These are phyloP conservation scores for Aspergillus costaricaensis DNA, from an alignment of 2,329 filamentous ascomycete genomes.

Conservation along the genomic window DNA sequence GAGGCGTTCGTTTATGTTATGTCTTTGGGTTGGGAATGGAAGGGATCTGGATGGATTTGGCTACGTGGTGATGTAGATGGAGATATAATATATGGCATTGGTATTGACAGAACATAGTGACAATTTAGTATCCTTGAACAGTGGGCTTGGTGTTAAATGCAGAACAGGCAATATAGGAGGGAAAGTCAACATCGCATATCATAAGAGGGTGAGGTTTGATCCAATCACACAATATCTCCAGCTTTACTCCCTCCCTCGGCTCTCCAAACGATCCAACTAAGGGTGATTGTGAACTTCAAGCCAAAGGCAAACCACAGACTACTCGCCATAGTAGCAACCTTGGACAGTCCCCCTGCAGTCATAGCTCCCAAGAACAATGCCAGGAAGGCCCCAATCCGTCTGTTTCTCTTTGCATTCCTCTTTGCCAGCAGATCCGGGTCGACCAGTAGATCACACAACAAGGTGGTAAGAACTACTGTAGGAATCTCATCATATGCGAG, in stretches of 20 bases:
- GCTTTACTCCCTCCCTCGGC: constrained; percentile 13
- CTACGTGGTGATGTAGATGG: no score
- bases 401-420: constrained; percentile 36
- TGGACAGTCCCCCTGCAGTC: constrained; percentile 44
- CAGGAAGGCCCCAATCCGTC: constrained; percentile 39
- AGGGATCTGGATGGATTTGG: no score
- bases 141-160: no score
- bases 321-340: constrained; percentile 36
- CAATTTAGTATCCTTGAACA: no score
- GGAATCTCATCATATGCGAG: constrained; percentile 44
- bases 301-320: constrained; percentile 45
- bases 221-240: background rate
- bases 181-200: no score
- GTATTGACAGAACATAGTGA: no score
- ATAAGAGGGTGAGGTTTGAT: no score
- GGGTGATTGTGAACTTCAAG: constrained; percentile 38
- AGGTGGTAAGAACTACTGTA: constrained; percentile 44
- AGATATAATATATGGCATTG: no score
- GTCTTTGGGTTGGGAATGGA: no score
- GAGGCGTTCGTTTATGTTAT: no score
- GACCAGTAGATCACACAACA: constrained; percentile 43
- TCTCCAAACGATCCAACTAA: constrained; percentile 42
- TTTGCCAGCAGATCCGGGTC: constrained; percentile 34
- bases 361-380: constrained; percentile 45
- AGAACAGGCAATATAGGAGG: background rate